Evolutionary conservation across 2,329 filamentous ascomycete species (phyloP).

Genomic region (Thelonectria olida): DNA sequence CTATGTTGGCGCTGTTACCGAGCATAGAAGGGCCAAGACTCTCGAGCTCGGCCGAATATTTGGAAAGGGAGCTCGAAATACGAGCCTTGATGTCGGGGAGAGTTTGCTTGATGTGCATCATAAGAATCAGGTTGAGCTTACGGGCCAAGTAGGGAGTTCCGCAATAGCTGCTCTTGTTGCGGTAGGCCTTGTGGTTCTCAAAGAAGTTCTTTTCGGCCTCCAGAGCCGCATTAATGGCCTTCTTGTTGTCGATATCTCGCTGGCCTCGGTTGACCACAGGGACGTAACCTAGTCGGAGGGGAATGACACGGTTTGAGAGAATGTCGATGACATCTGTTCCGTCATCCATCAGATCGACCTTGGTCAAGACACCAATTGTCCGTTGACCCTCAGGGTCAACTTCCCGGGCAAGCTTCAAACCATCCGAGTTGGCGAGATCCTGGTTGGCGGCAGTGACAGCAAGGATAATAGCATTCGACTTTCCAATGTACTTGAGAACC

Average conservation of each 20-base stretch:
- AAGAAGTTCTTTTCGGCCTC: conserved; percentile 98
- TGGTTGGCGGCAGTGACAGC: conserved; percentile 97
- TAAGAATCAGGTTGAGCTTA: conserved; percentile 97
- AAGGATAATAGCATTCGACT: conserved; percentile 97
- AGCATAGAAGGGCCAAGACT: conserved; percentile 93
- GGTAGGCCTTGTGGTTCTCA: conserved; percentile 97
- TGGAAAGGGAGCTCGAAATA: conserved; percentile 91
- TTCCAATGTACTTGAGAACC: conserved; percentile 98
- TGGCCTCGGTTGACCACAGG: conserved; percentile 98
- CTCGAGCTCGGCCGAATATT: conserved; percentile 84
- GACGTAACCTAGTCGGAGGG: conserved; percentile 91
- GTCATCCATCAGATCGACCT: conserved; percentile 99
- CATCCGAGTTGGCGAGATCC: conserved; percentile 98
- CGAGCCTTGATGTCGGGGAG: conserved; percentile 98
- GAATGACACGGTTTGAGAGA: conserved; percentile 95
- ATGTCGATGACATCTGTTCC: conserved; percentile 99
- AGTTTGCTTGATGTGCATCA: conserved; percentile 99
- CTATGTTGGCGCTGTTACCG: conserved; percentile 94
- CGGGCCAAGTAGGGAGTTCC: conserved; percentile 96
- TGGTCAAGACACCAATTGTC: conserved; percentile 97
- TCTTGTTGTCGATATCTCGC: conserved; percentile 98
- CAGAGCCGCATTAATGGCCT: conserved; percentile 87
- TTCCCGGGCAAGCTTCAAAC: conserved; percentile 93
- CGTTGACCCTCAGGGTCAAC: conserved; percentile 97
- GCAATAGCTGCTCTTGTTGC: conserved; percentile 98